A percentile compares a stretch with the other conserved stretches of the same genome.
phyloP scores from a whole-genome alignment of 257 asterid genomes.

The Scutellaria barbata region DNA sequence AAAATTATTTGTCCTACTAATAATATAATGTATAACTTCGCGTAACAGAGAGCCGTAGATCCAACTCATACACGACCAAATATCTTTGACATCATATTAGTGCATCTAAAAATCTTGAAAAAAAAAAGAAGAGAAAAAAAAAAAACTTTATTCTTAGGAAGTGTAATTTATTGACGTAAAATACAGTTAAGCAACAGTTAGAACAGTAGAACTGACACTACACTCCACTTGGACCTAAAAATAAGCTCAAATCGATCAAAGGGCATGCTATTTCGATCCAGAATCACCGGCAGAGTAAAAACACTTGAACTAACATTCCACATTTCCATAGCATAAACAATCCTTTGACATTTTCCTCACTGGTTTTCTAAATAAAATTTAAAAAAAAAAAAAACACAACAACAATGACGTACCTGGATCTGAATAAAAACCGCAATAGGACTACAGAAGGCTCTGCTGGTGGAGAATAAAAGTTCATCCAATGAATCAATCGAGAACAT shows the following conservation, averaged over 20 bases:
- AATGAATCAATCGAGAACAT: constrained; percentile 68
- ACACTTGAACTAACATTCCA: constrained; percentile 13
- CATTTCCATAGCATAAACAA: constrained; percentile 27
- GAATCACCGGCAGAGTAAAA: constrained; percentile 22
- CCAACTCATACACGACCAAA: constrained; percentile 19
- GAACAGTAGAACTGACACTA: constrained; percentile 11
- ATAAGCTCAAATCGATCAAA: constrained; percentile 28
- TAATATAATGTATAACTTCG: constrained; percentile 1
- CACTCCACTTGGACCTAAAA: constrained; percentile 1
- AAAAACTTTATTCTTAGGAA: neutral
- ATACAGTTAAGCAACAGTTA: constrained; percentile 6
- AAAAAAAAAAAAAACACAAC: neutral
- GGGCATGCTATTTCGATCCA: constrained; percentile 8
- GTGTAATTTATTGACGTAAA: neutral
- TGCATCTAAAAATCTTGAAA: neutral
- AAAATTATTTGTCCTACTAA: neutral
- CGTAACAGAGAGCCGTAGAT: constrained; percentile 22
- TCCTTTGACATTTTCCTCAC: constrained; percentile 4
- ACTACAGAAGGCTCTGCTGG: constrained; percentile 76
- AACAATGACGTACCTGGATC: constrained; percentile 72
- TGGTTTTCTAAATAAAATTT: neutral
- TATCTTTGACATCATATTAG: neutral
- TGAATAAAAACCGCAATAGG: constrained; percentile 74
- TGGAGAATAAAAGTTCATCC: constrained; percentile 63
- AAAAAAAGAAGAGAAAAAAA: neutral